These are phyloP conservation scores for Cryptosporidium canis DNA, from an alignment of 169 alveolate genomes.

Conservation along the genomic window DNA sequence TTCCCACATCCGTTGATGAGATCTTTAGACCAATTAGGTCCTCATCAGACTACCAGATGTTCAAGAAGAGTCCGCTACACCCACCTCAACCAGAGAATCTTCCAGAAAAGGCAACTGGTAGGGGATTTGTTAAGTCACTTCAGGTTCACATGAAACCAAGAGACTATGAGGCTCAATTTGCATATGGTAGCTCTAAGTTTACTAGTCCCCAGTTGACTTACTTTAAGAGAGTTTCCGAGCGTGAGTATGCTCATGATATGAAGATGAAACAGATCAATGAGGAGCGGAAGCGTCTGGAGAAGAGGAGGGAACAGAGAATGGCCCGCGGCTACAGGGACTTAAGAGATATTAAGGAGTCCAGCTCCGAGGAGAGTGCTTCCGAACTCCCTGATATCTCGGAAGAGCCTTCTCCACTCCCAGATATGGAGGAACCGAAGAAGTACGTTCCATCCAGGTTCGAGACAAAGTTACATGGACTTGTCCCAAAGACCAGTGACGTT, in stretches of 20 bases:
- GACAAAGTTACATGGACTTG: conserved; percentile 1
- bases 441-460: conserved; percentile 23
- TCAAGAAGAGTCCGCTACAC: neutral
- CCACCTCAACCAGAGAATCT: conserved; percentile 32
- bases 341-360: neutral
- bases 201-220: conserved; percentile 9
- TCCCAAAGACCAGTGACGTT: conserved; percentile 9
- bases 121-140: conserved; percentile 8
- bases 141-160: conserved; percentile 29
- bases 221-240: conserved; percentile 49
- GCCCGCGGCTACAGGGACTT: conserved; percentile 44
- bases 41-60: neutral
- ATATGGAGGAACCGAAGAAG: neutral
- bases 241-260: conserved; percentile 34
- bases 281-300: conserved; percentile 26
- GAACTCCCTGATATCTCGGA: conserved; percentile 20
- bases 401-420: conserved; percentile 63
- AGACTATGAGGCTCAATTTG: conserved; percentile 31
- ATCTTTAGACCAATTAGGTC: neutral
- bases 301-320: conserved; percentile 11
- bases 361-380: conserved; percentile 14
- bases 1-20: conserved; percentile 9
- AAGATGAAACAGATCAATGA: conserved; percentile 26
- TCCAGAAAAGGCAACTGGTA: conserved; percentile 38
- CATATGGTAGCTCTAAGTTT: conserved; percentile 19